Base-by-base conservation (phyloP, 1,284 basidiomycete genomes). In the Lentinus polychrous region DNA sequence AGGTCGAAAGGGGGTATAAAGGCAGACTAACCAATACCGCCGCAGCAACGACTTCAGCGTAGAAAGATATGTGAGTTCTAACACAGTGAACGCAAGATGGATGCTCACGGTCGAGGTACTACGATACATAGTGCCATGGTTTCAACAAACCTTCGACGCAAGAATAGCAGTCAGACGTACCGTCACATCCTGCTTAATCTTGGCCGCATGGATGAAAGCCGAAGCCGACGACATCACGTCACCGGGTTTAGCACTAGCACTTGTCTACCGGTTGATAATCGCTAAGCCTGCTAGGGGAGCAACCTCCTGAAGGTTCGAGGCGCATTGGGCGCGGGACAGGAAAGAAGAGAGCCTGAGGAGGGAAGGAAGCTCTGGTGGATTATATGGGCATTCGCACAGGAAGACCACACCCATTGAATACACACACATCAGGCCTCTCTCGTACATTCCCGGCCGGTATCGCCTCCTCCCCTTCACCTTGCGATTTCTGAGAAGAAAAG, bases 101-200 rank as follows among this genome's bases (percentile, higher is more conserved):
- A 11, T 34, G 36, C 47, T 49, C 17, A 49, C 47, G 12, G 22
- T 49, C 47, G 4, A 49, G 42, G 22, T 43, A 49, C 47, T 49
- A 22, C 10, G 22, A 20, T 15, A n/a, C 18, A 24, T 10, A 43
- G 8, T 17, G 11, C 15, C 33, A 14, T 27, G 37, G n/a, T 11
- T n/a, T 23, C n/a, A 27, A 41, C 33, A 27, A 27, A 5, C 10
- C 5, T 27, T 27, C 27, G 27, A 27, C 10, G 40, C 11, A 27
- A 27, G 4, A 27, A 27, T 27, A 27, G 27, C 10, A n/a, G 12
- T n/a, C 20, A 38, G 20, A 37, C 47, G 11, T 18, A 49, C 47
- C 8, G 47, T 49, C 3, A 49, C 47, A 31, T 33, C 18, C 47
- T 49, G 32, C 47, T 49, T 49, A 22, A 43, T 49, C 12, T 12